Conservation (phyloP, 768 basidiomycete species). For the Trametes gibbosa region DNA sequence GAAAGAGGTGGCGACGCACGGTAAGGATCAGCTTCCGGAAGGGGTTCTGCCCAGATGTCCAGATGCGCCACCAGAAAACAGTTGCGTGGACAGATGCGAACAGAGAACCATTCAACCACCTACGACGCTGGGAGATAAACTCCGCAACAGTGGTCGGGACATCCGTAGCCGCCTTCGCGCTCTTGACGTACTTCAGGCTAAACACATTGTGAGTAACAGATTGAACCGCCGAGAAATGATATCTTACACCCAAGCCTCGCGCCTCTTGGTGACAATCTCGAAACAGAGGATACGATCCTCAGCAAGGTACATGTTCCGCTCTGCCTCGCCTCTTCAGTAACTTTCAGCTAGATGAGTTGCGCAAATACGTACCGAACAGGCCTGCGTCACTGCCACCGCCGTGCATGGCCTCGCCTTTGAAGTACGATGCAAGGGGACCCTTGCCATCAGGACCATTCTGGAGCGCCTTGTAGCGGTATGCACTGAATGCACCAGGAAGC, state of each 20-base stretch:
- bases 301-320: slow-evolving; percentile 91
- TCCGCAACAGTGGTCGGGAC: slow-evolving; percentile 89
- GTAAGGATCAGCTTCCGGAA: slow-evolving; percentile 78
- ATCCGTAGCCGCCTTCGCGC: slow-evolving; percentile 94
- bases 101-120: slow-evolving; percentile 87
- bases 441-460: slow-evolving; percentile 84
- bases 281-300: slow-evolving; percentile 92
- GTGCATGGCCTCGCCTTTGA: slow-evolving; percentile 90
- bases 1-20: slow-evolving; percentile 22
- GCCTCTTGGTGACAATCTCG: slow-evolving; percentile 89
- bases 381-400: slow-evolving; percentile 58
- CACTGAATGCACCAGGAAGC: slow-evolving; percentile 89
- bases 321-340: slow-evolving; percentile 22
- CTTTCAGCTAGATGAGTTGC: background rate
- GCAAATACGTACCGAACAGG: slow-evolving; percentile 47
- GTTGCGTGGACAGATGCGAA: slow-evolving; percentile 94
- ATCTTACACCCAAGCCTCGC: slow-evolving; percentile 76
- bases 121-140: slow-evolving; percentile 91
- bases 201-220: background rate
- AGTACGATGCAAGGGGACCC: slow-evolving; percentile 89
- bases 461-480: slow-evolving; percentile 86
- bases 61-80: slow-evolving; percentile 83
- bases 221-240: background rate
- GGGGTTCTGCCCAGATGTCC: slow-evolving; percentile 87
- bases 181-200: slow-evolving; percentile 86